Conservation (phyloP, 2,329 filamentous ascomycete genomes). For the Botrytis byssoidea region DNA sequence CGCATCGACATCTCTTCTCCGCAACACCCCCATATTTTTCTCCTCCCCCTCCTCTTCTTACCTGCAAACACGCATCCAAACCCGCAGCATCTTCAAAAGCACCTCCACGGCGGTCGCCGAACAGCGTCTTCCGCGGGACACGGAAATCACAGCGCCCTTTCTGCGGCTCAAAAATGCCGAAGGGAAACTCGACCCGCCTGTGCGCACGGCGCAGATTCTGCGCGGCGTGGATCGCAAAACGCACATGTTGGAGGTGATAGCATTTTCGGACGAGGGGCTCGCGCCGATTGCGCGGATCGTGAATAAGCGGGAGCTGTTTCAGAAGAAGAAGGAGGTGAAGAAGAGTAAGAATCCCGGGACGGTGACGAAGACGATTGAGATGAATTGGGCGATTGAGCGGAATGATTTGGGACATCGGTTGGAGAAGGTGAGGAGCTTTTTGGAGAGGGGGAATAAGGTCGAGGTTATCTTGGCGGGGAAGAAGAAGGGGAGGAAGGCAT, state of each 20-base stretch:
- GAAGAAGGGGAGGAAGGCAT: constrained; percentile 59
- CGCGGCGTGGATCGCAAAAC: constrained; percentile 47
- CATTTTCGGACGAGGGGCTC: constrained; percentile 34
- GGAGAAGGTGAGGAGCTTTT: constrained; percentile 64
- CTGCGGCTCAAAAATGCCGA: constrained; percentile 46
- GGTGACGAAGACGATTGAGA: constrained; percentile 72
- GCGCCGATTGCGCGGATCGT: constrained; percentile 70
- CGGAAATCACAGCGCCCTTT: constrained; percentile 46
- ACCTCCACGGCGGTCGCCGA: constrained; percentile 18
- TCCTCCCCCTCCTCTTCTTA: constrained; percentile 9
- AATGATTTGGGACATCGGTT: constrained; percentile 75
- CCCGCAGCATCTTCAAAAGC: constrained; percentile 12
- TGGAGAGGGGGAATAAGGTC: constrained; percentile 72
- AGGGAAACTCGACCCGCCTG: constrained; percentile 39
- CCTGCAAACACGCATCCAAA: constrained; percentile 15
- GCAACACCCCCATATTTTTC: constrained; percentile 21
- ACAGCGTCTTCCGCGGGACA: constrained; percentile 45
- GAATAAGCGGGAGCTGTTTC: constrained; percentile 53
- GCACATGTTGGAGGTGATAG: constrained; percentile 52
- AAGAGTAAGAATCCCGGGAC: constrained; percentile 42
- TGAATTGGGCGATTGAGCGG: constrained; percentile 81
- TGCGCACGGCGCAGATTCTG: constrained; percentile 42
- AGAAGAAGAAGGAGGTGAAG: constrained; percentile 45
- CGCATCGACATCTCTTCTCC: constrained; percentile 30
- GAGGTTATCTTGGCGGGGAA: constrained; percentile 71